A percentile compares a stretch with the other conserved stretches of the same genome.
These are phyloP conservation scores for Pistacia vera DNA, from an alignment of 345 rosid species.

Conservation along the genomic window DNA sequence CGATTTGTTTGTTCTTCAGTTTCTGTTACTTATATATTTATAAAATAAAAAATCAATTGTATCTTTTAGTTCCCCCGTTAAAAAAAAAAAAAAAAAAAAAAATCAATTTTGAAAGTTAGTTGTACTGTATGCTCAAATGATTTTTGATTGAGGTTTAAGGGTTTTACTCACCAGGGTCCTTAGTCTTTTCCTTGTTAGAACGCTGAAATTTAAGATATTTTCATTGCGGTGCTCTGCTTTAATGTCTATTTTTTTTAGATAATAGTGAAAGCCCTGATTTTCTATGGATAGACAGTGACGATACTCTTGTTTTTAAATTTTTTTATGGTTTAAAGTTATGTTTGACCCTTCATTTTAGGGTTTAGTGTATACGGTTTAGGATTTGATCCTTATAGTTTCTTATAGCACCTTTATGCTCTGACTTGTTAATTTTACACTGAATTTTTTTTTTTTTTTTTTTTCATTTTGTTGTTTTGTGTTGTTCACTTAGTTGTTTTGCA, in stretches of 20 bases:
- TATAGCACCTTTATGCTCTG: background rate
- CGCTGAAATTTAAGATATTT: background rate
- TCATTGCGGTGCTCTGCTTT: slow-evolving; percentile 1
- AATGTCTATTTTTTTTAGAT: background rate
- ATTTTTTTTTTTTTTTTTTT: no score
- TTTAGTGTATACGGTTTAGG: no score
- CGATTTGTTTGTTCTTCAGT: background rate
- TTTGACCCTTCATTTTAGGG: no score
- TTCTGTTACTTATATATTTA: background rate
- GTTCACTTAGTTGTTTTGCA: background rate
- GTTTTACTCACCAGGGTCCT: background rate
- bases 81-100: background rate
- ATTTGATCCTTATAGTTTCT: background rate
- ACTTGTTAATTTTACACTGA: background rate
- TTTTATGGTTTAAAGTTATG: no score
- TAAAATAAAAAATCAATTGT: background rate
- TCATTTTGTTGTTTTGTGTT: background rate
- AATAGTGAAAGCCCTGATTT: no score
- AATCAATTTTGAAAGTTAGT: background rate
- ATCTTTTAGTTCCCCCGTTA: background rate
- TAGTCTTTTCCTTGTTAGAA: background rate
- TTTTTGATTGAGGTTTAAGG: background rate
- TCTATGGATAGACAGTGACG: background rate
- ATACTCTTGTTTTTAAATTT: no score
- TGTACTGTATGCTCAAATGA: background rate